A percentile compares a stretch with the other conserved stretches of the same genome.
Evolutionary conservation across 352 stramenopile genomes (phyloP).

Genomic region (Ophiocytium majus): DNA sequence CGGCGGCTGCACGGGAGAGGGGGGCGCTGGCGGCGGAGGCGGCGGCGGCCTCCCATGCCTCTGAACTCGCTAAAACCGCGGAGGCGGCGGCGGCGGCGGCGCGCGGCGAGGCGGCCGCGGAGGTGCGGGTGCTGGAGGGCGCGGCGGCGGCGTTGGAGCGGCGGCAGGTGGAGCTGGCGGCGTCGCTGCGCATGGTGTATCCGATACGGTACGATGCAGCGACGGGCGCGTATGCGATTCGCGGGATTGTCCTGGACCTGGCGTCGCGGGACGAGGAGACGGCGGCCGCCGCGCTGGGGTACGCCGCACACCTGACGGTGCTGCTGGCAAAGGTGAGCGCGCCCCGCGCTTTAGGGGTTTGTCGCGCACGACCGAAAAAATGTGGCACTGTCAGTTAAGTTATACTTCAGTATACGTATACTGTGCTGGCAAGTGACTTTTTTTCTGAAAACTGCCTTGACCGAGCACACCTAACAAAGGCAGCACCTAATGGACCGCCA

Average conservation of each 20-base stretch:
- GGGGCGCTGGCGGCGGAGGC: not conserved
- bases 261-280: conserved; percentile 54
- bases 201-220: conserved; percentile 47
- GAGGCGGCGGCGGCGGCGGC: not conserved
- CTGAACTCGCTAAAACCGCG: not conserved
- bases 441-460: too few species aligned
- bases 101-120: not conserved
- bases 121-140: not conserved
- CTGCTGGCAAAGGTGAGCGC: conserved; percentile 52
- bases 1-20: not conserved
- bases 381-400: too few species aligned
- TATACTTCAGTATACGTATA: too few species aligned
- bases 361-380: too few species aligned
- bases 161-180: not conserved
- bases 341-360: too few species aligned
- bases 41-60: not conserved
- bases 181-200: conserved; percentile 31
- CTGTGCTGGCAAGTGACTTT: too few species aligned
- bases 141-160: not conserved
- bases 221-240: conserved; percentile 42
- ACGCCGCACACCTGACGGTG: conserved; percentile 52
- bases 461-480: too few species aligned
- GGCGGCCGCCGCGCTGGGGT: conserved; percentile 49
- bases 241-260: conserved; percentile 47
- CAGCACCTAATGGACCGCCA: too few species aligned